phyloP scores from a whole-genome alignment of 345 rosid species.

The Eucalyptus sp. region DNA sequence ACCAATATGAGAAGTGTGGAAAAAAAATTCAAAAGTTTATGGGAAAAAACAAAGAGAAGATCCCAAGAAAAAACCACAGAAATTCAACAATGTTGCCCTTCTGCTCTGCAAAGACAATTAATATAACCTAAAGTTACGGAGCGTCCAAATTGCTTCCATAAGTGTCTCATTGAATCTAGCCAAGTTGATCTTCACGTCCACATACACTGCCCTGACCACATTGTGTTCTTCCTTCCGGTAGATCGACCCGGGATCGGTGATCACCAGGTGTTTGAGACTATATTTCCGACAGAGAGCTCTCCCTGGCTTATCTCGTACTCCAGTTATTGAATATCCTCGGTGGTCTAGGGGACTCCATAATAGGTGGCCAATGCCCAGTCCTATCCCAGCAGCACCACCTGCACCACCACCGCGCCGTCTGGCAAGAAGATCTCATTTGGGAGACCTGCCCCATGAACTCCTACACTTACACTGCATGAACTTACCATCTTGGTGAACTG shows the following conservation, averaged over 20 bases:
- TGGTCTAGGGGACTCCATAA: background rate
- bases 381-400: background rate
- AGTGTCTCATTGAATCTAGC: background rate
- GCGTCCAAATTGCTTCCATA: background rate
- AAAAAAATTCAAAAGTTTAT: background rate
- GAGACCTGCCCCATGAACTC: background rate
- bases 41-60: too few relatives aligned
- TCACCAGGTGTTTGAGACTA: background rate
- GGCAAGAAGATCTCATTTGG: background rate
- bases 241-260: background rate
- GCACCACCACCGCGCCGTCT: background rate
- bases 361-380: background rate
- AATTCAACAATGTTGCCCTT: background rate
- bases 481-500: background rate
- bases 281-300: background rate
- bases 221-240: background rate
- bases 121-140: background rate
- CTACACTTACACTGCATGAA: background rate
- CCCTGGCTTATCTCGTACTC: background rate
- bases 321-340: background rate
- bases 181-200: background rate
- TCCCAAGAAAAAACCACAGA: background rate
- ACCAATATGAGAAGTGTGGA: background rate
- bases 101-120: background rate
- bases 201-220: background rate